Base-by-base conservation (phyloP, 1,284 basidiomycete species). In the Mycena citricolor region DNA sequence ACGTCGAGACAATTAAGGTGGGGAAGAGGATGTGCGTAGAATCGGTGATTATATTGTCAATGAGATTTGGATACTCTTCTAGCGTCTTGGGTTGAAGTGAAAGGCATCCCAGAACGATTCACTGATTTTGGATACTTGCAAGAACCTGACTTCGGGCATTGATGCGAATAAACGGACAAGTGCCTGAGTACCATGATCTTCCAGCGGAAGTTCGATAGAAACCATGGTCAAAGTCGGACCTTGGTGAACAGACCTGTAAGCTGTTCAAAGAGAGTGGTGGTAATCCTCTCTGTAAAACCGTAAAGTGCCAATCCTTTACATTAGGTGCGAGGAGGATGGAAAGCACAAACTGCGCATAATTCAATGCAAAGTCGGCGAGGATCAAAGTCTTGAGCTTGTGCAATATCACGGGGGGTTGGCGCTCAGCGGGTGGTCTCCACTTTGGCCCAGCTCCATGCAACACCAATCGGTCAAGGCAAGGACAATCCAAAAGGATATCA, bases 371-470 rank as follows among this genome's bases (percentile, higher is more conserved):
- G 56, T 79, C 74, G 8, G 75, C 75, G 13, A 83, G 53, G 19
- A 73, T 60, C 8, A 85, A 61, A 23, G 67, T 68, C 44, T 65
- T 69, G 8, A 84, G 67, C 23, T 65, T 52, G 8, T 61, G 64
- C 32, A 82, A n/a, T n/a, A n/a, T n/a, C n/a, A n/a, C n/a, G 67
- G 4, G 55, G 41, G 39, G 83, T 56, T 6, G 76, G 71, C 3
- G 52, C 44, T 16, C 64, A 55, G 14, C 14, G n/a, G n/a, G 12
- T 16, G 21, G 51, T 54, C 19, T 54, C 53, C 19, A 64, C 31
- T 59, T 56, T n/a, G 81, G 79, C 3, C 79, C 76, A 25, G 77
- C 77, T 39, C 77, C 76, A 52, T 82, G 75, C 12, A 85, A 55
- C 23, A 70, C 63, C 24, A 86, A 64, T 36, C 74, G 78, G 39